A percentile compares a stretch with the other conserved stretches of the same genome.
Conservation (phyloP, 176 grass and related monocot species). For the Hsuehochloa calcarea region DNA sequence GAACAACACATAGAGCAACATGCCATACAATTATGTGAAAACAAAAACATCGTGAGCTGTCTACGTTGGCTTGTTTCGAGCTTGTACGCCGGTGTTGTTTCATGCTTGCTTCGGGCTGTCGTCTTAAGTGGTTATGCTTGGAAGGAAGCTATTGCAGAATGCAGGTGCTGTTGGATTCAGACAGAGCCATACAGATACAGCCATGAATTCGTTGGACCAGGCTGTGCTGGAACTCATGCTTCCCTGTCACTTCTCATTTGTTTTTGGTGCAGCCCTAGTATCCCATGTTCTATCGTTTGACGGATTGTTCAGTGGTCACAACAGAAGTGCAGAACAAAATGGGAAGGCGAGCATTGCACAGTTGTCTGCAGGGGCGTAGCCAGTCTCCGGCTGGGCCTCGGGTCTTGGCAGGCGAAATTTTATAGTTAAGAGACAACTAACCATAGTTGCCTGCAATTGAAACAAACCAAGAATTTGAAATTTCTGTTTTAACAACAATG, state of each 20-base stretch:
- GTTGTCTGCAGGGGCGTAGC: too few species aligned
- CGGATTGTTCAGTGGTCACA: not conserved
- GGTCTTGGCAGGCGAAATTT: too few species aligned
- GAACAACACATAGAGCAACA: not conserved
- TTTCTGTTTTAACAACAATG: not conserved
- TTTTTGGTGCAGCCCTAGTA: not conserved
- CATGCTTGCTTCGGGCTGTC: not conserved
- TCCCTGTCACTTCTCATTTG: not conserved
- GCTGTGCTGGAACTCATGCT: constrained; percentile 3
- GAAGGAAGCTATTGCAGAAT: not conserved
- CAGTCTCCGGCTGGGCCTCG: too few species aligned
- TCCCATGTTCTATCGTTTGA: not conserved
- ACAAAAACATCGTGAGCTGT: not conserved
- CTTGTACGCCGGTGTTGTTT: not conserved
- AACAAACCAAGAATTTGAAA: not conserved
- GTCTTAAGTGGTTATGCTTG: not conserved
- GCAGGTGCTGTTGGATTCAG: not conserved
- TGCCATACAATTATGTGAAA: not conserved
- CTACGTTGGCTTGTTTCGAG: not conserved
- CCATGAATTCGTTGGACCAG: constrained; percentile 8
- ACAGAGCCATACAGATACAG: not conserved
- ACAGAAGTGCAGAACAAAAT: not conserved
- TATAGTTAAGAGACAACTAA: too few species aligned
- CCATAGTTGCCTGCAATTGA: not conserved
- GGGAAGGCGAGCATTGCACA: not conserved